These are phyloP conservation scores for Cystofilobasidium ferigula DNA, from an alignment of 768 basidiomycete genomes.

Conservation along the genomic window DNA sequence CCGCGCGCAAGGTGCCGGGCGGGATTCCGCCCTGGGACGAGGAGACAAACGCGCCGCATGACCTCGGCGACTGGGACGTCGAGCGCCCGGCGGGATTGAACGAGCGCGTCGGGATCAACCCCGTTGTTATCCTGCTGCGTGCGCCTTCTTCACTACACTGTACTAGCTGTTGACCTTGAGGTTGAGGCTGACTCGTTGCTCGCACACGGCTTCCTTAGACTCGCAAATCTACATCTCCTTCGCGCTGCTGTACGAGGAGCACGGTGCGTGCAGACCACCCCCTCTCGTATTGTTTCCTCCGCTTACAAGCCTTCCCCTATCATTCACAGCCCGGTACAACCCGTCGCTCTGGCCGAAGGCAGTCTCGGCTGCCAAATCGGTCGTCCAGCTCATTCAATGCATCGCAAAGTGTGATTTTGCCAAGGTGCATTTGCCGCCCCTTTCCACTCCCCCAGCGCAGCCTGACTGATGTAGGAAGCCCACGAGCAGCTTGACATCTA, in stretches of 20 bases:
- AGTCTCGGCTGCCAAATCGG: neutral
- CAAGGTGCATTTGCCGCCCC: neutral
- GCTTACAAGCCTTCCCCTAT: neutral
- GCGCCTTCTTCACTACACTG: neutral
- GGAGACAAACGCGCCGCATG: neutral
- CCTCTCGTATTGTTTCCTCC: too few relatives aligned
- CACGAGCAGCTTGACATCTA: neutral
- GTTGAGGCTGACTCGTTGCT: neutral
- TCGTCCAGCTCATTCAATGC: neutral
- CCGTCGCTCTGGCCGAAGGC: neutral
- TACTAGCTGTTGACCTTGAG: too few relatives aligned
- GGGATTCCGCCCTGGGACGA: neutral
- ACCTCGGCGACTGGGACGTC: conserved; percentile 2
- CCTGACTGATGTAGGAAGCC: too few relatives aligned
- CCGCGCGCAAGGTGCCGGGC: neutral
- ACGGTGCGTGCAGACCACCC: neutral
- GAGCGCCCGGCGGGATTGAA: neutral
- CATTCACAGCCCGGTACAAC: neutral
- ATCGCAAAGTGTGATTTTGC: neutral
- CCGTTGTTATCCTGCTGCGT: neutral
- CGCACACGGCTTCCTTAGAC: neutral
- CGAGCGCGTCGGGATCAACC: neutral
- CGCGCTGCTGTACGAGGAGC: neutral
- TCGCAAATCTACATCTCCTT: neutral
- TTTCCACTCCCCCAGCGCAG: neutral